phyloP scores from a whole-genome alignment of 805 yeast genomes.

The Candida morakotiae region DNA sequence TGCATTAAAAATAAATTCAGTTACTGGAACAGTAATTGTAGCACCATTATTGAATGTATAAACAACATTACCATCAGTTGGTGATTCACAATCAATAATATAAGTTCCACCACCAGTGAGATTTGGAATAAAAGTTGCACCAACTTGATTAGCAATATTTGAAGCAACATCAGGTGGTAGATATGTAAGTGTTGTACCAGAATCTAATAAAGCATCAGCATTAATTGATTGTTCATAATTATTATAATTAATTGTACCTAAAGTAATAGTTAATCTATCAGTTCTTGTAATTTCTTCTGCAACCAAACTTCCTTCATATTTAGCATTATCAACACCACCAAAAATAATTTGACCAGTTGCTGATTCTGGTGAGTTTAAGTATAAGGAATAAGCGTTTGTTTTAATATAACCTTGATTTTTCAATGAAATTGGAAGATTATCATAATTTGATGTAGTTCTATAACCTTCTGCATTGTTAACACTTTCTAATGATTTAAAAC shows the following conservation, averaged over 20 bases:
- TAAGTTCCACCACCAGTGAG: neutral
- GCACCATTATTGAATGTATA: constrained; percentile 5
- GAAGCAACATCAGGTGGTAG: constrained; percentile 31
- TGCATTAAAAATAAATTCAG: constrained; percentile 13
- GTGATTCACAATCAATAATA: constrained; percentile 5
- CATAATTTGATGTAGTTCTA: constrained; percentile 11
- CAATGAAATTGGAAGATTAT: constrained; percentile 31
- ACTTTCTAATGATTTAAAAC: constrained; percentile 67
- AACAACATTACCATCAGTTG: neutral
- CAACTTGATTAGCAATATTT: neutral
- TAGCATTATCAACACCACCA: constrained; percentile 31
- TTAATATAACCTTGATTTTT: constrained; percentile 29
- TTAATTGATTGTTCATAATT: constrained; percentile 12
- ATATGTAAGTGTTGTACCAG: constrained; percentile 36
- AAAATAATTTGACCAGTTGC: constrained; percentile 23
- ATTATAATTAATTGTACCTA: constrained; percentile 31
- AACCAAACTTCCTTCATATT: constrained; percentile 20
- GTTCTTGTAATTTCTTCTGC: constrained; percentile 1
- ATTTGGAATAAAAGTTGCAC: neutral
- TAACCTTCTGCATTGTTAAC: constrained; percentile 16
- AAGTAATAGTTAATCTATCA: constrained; percentile 37
- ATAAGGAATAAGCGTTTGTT: constrained; percentile 34
- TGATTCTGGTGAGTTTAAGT: constrained; percentile 21
- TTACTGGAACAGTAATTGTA: constrained; percentile 45
- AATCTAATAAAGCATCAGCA: constrained; percentile 27